Conservation (phyloP, 306 rosid species). For the Ammopiptanthus mongolicus region DNA sequence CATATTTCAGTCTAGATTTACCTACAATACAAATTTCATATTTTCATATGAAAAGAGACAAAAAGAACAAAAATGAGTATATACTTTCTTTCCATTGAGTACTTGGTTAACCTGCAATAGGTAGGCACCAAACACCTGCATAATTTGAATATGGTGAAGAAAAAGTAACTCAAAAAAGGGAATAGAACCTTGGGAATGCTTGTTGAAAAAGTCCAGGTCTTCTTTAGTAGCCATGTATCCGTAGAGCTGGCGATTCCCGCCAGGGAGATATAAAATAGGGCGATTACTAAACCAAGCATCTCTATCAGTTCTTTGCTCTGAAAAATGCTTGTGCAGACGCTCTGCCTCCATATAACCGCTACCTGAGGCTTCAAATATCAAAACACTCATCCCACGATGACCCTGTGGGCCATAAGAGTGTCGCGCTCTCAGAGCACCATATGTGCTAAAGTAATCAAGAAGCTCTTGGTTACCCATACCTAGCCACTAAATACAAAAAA, state of each 20-base stretch:
- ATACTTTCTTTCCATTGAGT: not conserved
- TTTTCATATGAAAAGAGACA: not conserved
- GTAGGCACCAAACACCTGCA: not conserved
- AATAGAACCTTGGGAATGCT: constrained; percentile 67
- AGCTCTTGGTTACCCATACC: constrained; percentile 91
- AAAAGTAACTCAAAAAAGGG: not conserved
- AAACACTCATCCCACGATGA: constrained; percentile 81
- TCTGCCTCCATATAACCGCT: constrained; percentile 80
- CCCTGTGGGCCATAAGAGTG: constrained; percentile 92
- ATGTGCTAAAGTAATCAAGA: constrained; percentile 54
- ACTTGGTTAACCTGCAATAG: not conserved
- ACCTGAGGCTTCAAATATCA: constrained; percentile 81
- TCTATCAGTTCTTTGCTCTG: constrained; percentile 60
- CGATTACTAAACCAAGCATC: constrained; percentile 51
- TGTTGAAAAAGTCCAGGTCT: constrained; percentile 63
- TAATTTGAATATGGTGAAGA: not conserved
- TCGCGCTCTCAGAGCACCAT: constrained; percentile 54
- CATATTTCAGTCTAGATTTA: constrained; percentile 65
- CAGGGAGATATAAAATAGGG: constrained; percentile 34
- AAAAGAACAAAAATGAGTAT: not conserved
- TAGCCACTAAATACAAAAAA: constrained; percentile 42
- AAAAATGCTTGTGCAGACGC: constrained; percentile 69
- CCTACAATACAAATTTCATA: constrained; percentile 34
- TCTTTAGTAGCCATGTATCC: constrained; percentile 74
- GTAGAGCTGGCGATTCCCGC: constrained; percentile 74